phyloP scores from a whole-genome alignment of 768 basidiomycete genomes.

The Cubamyces lactineus region DNA sequence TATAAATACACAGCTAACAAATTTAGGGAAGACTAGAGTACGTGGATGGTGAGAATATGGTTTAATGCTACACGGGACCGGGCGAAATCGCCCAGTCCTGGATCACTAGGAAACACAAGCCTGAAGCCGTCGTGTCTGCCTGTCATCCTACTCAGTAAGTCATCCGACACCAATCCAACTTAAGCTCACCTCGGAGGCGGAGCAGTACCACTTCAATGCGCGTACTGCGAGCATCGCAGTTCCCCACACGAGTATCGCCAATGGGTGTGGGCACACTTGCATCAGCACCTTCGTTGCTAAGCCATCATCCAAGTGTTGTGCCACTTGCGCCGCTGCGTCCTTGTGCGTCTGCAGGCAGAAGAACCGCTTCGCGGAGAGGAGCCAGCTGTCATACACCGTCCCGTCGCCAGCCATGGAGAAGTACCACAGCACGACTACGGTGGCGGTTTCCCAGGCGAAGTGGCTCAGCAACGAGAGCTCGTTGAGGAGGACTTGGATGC shows the following conservation, averaged over 20 bases:
- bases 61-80: too few species aligned
- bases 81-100: too few species aligned
- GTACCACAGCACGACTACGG: background rate
- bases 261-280: background rate
- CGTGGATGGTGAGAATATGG: too few species aligned
- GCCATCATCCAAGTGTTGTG: background rate
- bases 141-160: background rate
- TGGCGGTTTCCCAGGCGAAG: background rate
- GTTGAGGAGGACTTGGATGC: background rate
- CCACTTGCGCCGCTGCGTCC: background rate
- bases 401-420: background rate
- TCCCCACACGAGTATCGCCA: background rate
- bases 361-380: background rate
- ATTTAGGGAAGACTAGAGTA: too few species aligned
- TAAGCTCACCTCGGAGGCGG: background rate
- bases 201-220: background rate
- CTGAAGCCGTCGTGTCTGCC: background rate
- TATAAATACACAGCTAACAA: too few species aligned
- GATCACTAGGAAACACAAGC: background rate
- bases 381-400: background rate
- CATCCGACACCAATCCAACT: background rate
- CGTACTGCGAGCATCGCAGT: background rate
- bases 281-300: background rate
- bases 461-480: background rate
- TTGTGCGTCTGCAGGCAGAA: background rate